phyloP scores from a whole-genome alignment of 441 rosid genomes.

The Populus hybrid region DNA sequence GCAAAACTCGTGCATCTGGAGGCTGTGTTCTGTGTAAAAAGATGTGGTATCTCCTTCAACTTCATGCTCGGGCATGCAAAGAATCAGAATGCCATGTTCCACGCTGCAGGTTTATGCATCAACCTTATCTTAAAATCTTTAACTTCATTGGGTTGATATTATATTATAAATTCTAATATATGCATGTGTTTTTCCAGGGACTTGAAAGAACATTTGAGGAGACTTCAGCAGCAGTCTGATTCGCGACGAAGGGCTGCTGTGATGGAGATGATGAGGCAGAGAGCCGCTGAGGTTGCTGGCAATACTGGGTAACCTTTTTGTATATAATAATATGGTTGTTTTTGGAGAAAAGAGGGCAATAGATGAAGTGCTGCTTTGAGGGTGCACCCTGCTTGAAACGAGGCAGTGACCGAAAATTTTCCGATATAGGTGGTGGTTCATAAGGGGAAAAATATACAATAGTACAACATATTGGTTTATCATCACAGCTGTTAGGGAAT shows the following conservation, averaged over 20 bases:
- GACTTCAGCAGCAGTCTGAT: constrained; percentile 98
- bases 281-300: constrained; percentile 98
- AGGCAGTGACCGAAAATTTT: constrained; percentile 22
- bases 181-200: constrained; percentile 50
- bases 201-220: constrained; percentile 88
- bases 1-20: constrained; percentile 92
- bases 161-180: not conserved
- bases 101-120: constrained; percentile 81
- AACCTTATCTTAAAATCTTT: not conserved
- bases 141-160: not conserved
- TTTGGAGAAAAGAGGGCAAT: constrained; percentile 30
- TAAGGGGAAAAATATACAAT: constrained; percentile 20
- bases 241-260: constrained; percentile 99
- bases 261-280: constrained; percentile 99
- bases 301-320: constrained; percentile 60
- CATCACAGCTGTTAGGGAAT: constrained; percentile 25
- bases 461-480: constrained; percentile 26
- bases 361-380: constrained; percentile 29
- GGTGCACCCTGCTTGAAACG: constrained; percentile 28
- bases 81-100: constrained; percentile 96
- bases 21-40: constrained; percentile 95
- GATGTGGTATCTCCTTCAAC: constrained; percentile 99
- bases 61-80: constrained; percentile 99
- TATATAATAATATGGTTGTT: constrained; percentile 30
- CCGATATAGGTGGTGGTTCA: constrained; percentile 15